Evolutionary conservation across 2,329 filamentous ascomycete genomes (phyloP), one percentile per base, ranked within the genome.

Genomic region (Alternaria sp.): DNA sequence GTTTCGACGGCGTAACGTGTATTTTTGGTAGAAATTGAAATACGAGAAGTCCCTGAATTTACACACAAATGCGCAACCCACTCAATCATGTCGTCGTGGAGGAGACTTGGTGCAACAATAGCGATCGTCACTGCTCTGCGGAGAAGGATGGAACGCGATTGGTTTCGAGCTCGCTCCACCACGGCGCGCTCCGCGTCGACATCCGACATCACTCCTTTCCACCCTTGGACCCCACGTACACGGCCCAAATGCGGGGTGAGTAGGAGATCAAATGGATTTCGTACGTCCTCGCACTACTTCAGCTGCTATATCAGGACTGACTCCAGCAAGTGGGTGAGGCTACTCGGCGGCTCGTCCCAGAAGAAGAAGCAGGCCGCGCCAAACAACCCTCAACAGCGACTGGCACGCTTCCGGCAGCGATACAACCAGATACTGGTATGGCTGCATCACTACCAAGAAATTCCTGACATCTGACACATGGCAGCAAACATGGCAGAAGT

Each of bases 401-500:
- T 88, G 68, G 80, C 82, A 65, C 82, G 84, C 62, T 89, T 88
- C 77, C 86, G 85, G 69, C 83, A 84, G 66, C 80, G 84, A 55
- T 88, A 86, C 77, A 85, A 86, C 72, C 80, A 83, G 53, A 80
- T 88, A 21, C 79, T 86, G 74, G 84, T 86, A 66, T 13, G 56
- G 14, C 40, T 33, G 17, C 17, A 6, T 17, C 13, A 3, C 39
- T 40, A 2, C 13, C n/a, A n/a, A 5, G 26, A 5, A 21, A 24
- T 33, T 17, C 8, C 3, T 13, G 9, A 11, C 24, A 26, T 34
- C 68, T 75, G 45, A 76, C 51, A 17, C 8, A 10, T 2, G 39
- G 29, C 66, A 87, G 82, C 84, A 87, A 78, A 82, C 85, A 80
- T 88, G 85, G 83, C 85, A 86, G 60, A 84, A 83, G 54, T 81